Evolutionary conservation across 108 stramenopile species (phyloP).

Genomic region (Nitzschia palea): DNA sequence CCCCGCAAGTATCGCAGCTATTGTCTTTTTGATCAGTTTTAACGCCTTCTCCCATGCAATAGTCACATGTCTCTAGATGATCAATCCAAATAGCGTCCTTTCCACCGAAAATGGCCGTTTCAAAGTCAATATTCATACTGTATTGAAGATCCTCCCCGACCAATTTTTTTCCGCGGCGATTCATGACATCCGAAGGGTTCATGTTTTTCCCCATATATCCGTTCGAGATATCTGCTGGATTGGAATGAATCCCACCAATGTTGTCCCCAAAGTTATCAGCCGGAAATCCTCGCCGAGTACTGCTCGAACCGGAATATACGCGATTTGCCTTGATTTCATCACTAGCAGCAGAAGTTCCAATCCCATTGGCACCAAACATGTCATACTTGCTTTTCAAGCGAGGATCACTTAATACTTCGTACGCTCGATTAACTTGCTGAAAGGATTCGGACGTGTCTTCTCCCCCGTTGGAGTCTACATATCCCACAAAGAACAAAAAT

Average conservation of each 20-base stretch:
- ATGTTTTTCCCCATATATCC: neutral
- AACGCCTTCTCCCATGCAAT: constrained; percentile 84
- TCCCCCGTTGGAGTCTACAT: constrained; percentile 73
- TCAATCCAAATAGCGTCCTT: constrained; percentile 93
- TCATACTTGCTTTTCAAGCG: constrained; percentile 85
- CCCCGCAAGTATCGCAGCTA: constrained; percentile 86
- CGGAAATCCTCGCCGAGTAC: constrained; percentile 91
- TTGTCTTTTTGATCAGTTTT: constrained; percentile 78
- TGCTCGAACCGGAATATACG: constrained; percentile 51
- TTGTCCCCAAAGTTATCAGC: constrained; percentile 91
- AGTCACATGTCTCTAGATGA: constrained; percentile 89
- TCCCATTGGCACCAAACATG: constrained; percentile 83
- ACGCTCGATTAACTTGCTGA: constrained; percentile 86
- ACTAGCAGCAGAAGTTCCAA: constrained; percentile 59
- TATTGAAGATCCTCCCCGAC: constrained; percentile 91
- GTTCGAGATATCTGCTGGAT: neutral
- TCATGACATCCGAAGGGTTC: constrained; percentile 5
- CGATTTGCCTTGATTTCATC: constrained; percentile 17
- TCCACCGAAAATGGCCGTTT: constrained; percentile 94
- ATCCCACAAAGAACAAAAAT: neutral
- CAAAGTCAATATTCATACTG: constrained; percentile 92
- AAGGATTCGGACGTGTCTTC: constrained; percentile 78
- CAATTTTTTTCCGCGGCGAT: constrained; percentile 53
- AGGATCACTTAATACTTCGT: constrained; percentile 89
- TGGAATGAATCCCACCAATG: constrained; percentile 24